These are phyloP conservation scores for Beauveria australis DNA, from an alignment of 2,329 filamentous ascomycete species.

Conservation along the genomic window DNA sequence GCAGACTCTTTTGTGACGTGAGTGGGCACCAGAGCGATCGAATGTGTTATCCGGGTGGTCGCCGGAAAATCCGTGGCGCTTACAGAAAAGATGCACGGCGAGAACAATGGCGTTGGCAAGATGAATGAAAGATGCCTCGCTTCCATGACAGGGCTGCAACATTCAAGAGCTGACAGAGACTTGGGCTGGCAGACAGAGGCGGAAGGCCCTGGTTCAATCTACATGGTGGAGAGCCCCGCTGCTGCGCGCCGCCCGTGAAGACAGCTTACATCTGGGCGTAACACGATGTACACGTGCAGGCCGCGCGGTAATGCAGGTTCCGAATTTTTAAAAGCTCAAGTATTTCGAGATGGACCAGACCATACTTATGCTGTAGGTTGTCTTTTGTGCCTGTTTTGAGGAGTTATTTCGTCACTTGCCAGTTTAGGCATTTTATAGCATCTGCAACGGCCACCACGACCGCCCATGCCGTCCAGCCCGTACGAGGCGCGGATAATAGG, in stretches of 20 bases:
- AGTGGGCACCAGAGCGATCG: neutral
- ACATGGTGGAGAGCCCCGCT: conserved; percentile 6
- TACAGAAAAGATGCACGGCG: neutral
- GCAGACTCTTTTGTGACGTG: neutral
- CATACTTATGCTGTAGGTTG: no score
- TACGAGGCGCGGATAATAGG: neutral
- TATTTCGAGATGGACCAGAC: neutral
- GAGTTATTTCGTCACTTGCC: neutral
- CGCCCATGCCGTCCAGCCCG: neutral
- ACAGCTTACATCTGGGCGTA: neutral
- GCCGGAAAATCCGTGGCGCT: neutral
- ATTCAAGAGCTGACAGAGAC: neutral
- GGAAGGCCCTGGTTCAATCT: neutral
- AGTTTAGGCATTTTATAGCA: neutral
- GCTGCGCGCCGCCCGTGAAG: neutral
- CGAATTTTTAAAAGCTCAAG: neutral
- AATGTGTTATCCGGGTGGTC: neutral
- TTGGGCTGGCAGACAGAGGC: neutral
- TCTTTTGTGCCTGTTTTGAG: no score
- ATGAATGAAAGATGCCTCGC: neutral
- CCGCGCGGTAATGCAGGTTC: conserved; percentile 1
- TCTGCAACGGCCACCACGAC: neutral
- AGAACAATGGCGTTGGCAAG: neutral
- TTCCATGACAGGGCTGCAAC: neutral
- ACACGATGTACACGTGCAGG: neutral